Conservation (phyloP, 306 rosid species). For the Comarum palustre region DNA sequence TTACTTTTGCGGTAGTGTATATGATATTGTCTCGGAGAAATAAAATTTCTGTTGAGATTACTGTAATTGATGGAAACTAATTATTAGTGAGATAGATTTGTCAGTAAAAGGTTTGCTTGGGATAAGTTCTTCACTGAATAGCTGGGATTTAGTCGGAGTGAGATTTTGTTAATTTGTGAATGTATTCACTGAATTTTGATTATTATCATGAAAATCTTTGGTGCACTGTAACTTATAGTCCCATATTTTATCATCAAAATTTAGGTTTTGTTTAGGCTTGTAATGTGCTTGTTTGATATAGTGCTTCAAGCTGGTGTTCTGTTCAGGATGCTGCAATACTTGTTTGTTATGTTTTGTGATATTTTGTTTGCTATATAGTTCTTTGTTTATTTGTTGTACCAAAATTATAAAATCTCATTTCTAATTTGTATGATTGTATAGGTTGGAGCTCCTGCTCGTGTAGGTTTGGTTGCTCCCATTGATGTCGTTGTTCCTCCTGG, state of each 20-base stretch:
- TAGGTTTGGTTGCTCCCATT: conserved; percentile 91
- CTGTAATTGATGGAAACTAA: too few species aligned
- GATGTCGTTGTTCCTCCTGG: conserved; percentile 94
- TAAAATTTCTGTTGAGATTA: too few species aligned
- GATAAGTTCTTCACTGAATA: too few species aligned
- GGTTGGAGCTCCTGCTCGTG: conserved; percentile 99
- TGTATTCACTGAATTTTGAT: too few species aligned
- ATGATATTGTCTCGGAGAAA: too few species aligned
- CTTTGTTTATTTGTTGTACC: background rate
- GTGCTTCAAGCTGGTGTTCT: background rate
- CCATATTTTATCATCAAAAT: background rate
- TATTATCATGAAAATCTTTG: too few species aligned
- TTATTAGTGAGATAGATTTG: too few species aligned
- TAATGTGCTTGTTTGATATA: background rate
- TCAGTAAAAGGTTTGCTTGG: too few species aligned
- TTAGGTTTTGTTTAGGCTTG: background rate
- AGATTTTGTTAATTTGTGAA: too few species aligned
- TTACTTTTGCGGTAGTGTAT: too few species aligned
- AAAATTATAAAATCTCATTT: background rate
- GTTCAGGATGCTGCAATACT: too few species aligned
- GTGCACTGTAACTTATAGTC: background rate
- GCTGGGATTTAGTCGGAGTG: too few species aligned
- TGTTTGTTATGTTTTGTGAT: background rate
- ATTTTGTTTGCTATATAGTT: background rate
- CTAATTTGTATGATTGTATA: background rate